phyloP scores from a whole-genome alignment of 2,329 filamentous ascomycete species.

The Xylariomycetidae sp. region DNA sequence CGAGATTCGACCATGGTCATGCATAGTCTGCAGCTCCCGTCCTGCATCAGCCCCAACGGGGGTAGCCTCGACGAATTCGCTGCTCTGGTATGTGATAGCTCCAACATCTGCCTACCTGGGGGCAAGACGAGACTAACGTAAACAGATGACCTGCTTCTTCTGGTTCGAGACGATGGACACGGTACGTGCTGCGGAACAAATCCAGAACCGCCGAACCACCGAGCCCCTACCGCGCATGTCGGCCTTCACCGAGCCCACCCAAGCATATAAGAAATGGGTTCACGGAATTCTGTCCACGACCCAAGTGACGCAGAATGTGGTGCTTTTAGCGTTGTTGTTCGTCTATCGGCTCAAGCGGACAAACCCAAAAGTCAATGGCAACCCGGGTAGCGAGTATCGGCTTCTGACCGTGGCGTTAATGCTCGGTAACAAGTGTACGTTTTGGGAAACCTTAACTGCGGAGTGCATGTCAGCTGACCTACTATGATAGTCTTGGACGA shows the following conservation, averaged over 20 bases:
- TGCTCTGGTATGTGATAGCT: slow-evolving; percentile 66
- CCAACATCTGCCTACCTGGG: slow-evolving; percentile 5
- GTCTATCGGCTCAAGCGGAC: slow-evolving; percentile 88
- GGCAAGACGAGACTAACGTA: slow-evolving; percentile 11
- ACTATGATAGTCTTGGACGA: slow-evolving; percentile 71
- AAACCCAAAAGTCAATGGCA: slow-evolving; percentile 84
- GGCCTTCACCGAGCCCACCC: slow-evolving; percentile 66
- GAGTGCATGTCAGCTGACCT: slow-evolving; percentile 11
- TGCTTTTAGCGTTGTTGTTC: slow-evolving; percentile 82
- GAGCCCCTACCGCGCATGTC: slow-evolving; percentile 47
- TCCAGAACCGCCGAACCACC: slow-evolving; percentile 32
- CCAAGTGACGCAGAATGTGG: slow-evolving; percentile 93
- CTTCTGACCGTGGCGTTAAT: slow-evolving; percentile 91
- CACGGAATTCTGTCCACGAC: slow-evolving; percentile 85
- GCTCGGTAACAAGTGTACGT: slow-evolving; percentile 91
- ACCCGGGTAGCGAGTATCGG: slow-evolving; percentile 87
- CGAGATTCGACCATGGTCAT: slow-evolving; percentile 42
- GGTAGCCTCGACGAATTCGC: slow-evolving; percentile 78
- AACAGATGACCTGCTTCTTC: slow-evolving; percentile 87
- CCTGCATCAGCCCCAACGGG: slow-evolving; percentile 67
- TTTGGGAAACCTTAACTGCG: background rate
- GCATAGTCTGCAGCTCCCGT: slow-evolving; percentile 64
- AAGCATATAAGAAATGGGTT: slow-evolving; percentile 90
- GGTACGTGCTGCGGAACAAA: slow-evolving; percentile 66
- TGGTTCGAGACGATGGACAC: slow-evolving; percentile 92